These are phyloP conservation scores for Waltergamsia citrina DNA, from an alignment of 2,329 filamentous ascomycete genomes.

Conservation along the genomic window DNA sequence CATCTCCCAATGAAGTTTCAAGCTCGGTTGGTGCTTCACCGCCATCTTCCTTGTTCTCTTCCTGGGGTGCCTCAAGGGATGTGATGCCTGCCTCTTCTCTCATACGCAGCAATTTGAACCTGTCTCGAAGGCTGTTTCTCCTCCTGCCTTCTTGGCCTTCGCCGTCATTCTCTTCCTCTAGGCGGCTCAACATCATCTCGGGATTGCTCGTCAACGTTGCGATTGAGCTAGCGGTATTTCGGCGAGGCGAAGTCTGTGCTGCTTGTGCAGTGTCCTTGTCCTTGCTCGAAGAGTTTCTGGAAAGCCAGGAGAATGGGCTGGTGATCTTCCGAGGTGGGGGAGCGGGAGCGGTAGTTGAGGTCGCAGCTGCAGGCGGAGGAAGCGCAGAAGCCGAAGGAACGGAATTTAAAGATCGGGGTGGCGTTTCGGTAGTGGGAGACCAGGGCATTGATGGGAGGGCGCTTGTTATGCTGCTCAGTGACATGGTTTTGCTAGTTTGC, in stretches of 20 bases:
- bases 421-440: slow-evolving; percentile 47
- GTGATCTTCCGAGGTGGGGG: slow-evolving; percentile 62
- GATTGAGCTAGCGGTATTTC: slow-evolving; percentile 74
- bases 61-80: slow-evolving; percentile 44
- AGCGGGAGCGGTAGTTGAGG: slow-evolving; percentile 17
- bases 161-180: slow-evolving; percentile 61
- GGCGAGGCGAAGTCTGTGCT: slow-evolving; percentile 30
- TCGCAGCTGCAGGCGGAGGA: slow-evolving; percentile 11
- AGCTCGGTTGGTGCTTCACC: slow-evolving; percentile 11
- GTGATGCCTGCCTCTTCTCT: slow-evolving; percentile 58
- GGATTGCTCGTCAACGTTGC: slow-evolving; percentile 72
- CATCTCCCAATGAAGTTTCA: slow-evolving; percentile 16
- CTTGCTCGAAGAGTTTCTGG: slow-evolving; percentile 54
- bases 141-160: slow-evolving; percentile 30
- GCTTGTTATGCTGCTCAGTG: slow-evolving; percentile 61
- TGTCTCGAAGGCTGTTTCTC: slow-evolving; percentile 59
- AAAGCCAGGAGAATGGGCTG: slow-evolving; percentile 81
- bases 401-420: slow-evolving; percentile 33
- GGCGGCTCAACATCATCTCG: slow-evolving; percentile 66
- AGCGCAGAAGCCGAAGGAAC: slow-evolving; percentile 20
- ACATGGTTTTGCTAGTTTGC: slow-evolving; percentile 44
- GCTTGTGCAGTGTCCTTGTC: slow-evolving; percentile 47
- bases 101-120: slow-evolving; percentile 69
- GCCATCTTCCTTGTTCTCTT: slow-evolving; percentile 27
- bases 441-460: slow-evolving; percentile 65